Evolutionary conservation across 768 basidiomycete species (phyloP).

Genomic region (Cyclocybe cylindracea): DNA sequence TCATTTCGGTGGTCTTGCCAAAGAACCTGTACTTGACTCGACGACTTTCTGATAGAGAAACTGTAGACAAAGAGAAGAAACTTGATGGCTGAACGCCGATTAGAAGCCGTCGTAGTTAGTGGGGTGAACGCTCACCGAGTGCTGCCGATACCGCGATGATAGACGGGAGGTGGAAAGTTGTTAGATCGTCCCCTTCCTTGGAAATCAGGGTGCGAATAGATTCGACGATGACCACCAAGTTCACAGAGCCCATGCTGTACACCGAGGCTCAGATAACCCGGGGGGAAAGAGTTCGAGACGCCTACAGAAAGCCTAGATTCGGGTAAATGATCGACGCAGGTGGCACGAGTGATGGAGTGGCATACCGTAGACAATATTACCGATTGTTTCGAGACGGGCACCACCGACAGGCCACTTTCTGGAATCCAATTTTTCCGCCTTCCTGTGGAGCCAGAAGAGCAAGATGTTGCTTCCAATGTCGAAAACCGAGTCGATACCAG

Average conservation of each 20-base stretch:
- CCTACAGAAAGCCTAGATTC: conserved; percentile 29
- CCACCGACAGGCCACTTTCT: conserved; percentile 95
- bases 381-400: conserved; percentile 86
- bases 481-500: conserved; percentile 85
- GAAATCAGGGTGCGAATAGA: conserved; percentile 72
- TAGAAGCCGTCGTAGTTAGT: background rate
- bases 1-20: conserved; percentile 98
- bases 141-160: conserved; percentile 84
- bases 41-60: conserved; percentile 71
- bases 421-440: conserved; percentile 67
- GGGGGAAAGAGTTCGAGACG: background rate
- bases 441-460: conserved; percentile 77
- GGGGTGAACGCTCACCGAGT: conserved; percentile 51
- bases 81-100: conserved; percentile 64
- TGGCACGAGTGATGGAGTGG: conserved; percentile 18
- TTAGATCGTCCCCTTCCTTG: conserved; percentile 50
- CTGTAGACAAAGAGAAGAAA: conserved; percentile 87
- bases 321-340: conserved; percentile 20
- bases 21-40: conserved; percentile 91
- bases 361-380: conserved; percentile 82
- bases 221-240: conserved; percentile 89
- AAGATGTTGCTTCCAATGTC: conserved; percentile 84
- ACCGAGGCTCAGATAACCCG: background rate
- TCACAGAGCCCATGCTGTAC: conserved; percentile 85
- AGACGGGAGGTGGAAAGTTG: conserved; percentile 76